Evolutionary conservation across 306 rosid species (phyloP).

Genomic region (Adenanthera pavonina): DNA sequence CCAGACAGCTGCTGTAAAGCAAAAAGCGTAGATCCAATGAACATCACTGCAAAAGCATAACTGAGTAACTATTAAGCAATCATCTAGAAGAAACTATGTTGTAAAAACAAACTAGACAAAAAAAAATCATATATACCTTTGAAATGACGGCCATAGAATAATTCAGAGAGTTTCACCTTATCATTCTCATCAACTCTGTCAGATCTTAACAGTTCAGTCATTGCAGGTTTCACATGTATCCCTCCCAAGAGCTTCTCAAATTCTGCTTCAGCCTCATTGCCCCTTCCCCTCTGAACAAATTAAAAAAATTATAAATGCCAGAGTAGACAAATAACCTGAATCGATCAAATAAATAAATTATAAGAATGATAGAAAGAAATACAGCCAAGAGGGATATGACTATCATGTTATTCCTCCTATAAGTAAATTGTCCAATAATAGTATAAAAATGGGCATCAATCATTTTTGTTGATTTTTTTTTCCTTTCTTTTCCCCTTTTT

Average conservation of each 20-base stretch:
- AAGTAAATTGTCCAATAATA: constrained; percentile 17
- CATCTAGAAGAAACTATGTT: constrained; percentile 34
- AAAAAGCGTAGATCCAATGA: constrained; percentile 84
- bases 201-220: constrained; percentile 69
- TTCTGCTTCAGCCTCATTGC: constrained; percentile 76
- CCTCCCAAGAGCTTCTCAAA: constrained; percentile 80
- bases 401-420: constrained; percentile 8
- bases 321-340: constrained; percentile 26
- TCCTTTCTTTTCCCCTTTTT: too few relatives aligned
- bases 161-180: constrained; percentile 56
- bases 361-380: neutral
- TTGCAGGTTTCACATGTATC: constrained; percentile 74
- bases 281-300: constrained; percentile 73
- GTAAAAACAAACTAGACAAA: constrained; percentile 6
- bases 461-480: neutral
- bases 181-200: constrained; percentile 73
- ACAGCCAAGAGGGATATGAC: constrained; percentile 15
- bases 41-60: constrained; percentile 83
- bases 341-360: constrained; percentile 13
- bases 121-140: constrained; percentile 52
- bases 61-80: constrained; percentile 45
- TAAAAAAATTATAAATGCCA: constrained; percentile 36
- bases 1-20: constrained; percentile 95
- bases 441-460: constrained; percentile 12
- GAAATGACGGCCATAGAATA: constrained; percentile 66